These are phyloP conservation scores for Pterothamnion heteromorphum DNA, from an alignment of 31 red algal species.

Conservation along the genomic window DNA sequence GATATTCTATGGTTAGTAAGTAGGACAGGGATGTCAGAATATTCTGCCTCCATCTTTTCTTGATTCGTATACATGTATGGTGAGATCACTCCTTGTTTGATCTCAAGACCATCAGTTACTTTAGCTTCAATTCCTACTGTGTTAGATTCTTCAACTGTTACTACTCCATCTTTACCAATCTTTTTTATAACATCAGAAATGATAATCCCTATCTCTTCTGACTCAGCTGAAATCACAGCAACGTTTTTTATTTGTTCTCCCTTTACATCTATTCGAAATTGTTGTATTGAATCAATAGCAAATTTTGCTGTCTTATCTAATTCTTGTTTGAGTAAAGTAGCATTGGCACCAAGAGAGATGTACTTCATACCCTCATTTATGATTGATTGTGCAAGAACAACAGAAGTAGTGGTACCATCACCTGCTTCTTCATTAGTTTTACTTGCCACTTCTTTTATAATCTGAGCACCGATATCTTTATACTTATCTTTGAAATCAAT, in stretches of 20 bases:
- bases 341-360: slow-evolving; percentile 68
- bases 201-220: slow-evolving; percentile 81
- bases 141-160: slow-evolving; percentile 88
- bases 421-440: slow-evolving; percentile 87
- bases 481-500: slow-evolving; percentile 71
- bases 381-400: slow-evolving; percentile 69
- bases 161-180: slow-evolving; percentile 79
- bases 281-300: slow-evolving; percentile 57
- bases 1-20: slow-evolving; percentile 88
- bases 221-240: slow-evolving; percentile 85
- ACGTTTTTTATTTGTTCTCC: slow-evolving; percentile 51
- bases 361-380: slow-evolving; percentile 69
- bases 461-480: slow-evolving; percentile 73
- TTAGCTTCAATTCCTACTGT: slow-evolving; percentile 72
- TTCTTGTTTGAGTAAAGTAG: slow-evolving; percentile 70
- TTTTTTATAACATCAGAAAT: slow-evolving; percentile 79
- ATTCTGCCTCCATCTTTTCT: slow-evolving; percentile 70
- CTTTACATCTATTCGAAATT: slow-evolving; percentile 43
- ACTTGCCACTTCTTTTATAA: slow-evolving; percentile 87
- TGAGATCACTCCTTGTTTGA: slow-evolving; percentile 79
- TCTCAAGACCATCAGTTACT: slow-evolving; percentile 91
- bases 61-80: slow-evolving; percentile 92
- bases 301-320: slow-evolving; percentile 66
- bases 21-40: slow-evolving; percentile 63
- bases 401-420: slow-evolving; percentile 91